A percentile compares a stretch with the other conserved stretches of the same genome.
Conservation (phyloP, 768 basidiomycete genomes). For the Inosperma sp. region DNA sequence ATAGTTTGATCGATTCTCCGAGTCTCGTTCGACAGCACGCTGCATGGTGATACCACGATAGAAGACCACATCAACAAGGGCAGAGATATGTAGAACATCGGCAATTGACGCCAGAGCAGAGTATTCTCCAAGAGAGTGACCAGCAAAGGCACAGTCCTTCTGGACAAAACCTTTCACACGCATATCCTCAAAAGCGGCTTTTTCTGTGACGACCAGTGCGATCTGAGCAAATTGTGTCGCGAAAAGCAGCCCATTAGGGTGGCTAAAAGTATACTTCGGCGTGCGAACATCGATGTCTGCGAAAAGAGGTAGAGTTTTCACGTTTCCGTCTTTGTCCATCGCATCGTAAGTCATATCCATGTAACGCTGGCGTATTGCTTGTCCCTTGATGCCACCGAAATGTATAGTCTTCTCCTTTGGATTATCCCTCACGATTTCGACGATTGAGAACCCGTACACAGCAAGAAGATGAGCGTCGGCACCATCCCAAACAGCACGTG, state of each 20-base stretch:
- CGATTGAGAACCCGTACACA: constrained; percentile 97
- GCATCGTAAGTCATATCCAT: constrained; percentile 99
- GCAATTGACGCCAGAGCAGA: constrained; percentile 97
- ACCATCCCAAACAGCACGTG: constrained; percentile 95
- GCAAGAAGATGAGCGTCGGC: constrained; percentile 91
- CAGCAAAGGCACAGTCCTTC: constrained; percentile 88
- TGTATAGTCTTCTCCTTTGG: constrained; percentile 98
- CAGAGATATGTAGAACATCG: constrained; percentile 91
- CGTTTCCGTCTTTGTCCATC: constrained; percentile 91
- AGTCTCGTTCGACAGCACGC: constrained; percentile 95
- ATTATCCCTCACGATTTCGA: constrained; percentile 98
- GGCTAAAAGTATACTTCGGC: constrained; percentile 96
- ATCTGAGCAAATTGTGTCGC: constrained; percentile 99
- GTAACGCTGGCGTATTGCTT: constrained; percentile 97
- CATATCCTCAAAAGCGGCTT: constrained; percentile 98
- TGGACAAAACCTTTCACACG: constrained; percentile 94
- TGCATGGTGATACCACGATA: constrained; percentile 99
- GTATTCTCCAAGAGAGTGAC: constrained; percentile 98
- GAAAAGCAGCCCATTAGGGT: constrained; percentile 90
- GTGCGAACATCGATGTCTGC: constrained; percentile 93
- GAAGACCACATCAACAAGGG: constrained; percentile 97
- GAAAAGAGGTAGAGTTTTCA: constrained; percentile 95
- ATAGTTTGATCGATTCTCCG: constrained; percentile 89
- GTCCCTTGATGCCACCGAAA: constrained; percentile 99
- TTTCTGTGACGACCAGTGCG: constrained; percentile 96